These are phyloP conservation scores for Cinnamomum micranthum DNA, from an alignment of 164 flowering plant genomes.

Conservation along the genomic window DNA sequence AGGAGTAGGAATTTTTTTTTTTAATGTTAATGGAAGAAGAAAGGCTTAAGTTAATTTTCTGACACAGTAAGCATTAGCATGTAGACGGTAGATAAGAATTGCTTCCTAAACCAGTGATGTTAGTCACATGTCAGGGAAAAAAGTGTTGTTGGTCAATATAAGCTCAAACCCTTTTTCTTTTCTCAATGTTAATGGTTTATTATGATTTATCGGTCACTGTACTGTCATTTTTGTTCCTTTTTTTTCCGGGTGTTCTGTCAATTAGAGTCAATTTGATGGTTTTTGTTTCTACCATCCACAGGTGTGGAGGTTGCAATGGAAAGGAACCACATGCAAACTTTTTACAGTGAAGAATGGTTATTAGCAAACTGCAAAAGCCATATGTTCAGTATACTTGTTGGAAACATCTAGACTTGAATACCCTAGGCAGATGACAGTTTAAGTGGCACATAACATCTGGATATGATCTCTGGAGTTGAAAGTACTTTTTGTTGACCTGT, in stretches of 20 bases:
- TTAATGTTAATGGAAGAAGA: not conserved
- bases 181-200: not conserved
- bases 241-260: conserved; percentile 7
- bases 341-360: conserved; percentile 36
- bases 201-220: not conserved
- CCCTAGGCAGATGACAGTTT: conserved; percentile 16
- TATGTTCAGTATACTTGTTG: conserved; percentile 8
- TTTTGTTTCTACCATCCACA: conserved; percentile 33
- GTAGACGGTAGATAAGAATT: not conserved
- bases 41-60: not conserved
- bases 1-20: too few species aligned
- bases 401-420: conserved; percentile 7
- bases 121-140: not conserved
- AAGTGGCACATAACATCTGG: conserved; percentile 13
- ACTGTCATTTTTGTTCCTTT: not conserved
- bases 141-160: not conserved
- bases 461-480: conserved; percentile 12
- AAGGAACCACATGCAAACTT: conserved; percentile 30
- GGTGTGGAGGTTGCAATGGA: conserved; percentile 40
- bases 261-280: conserved; percentile 43
- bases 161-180: not conserved
- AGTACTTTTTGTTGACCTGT: conserved; percentile 11
- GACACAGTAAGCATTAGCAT: not conserved
- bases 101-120: not conserved
- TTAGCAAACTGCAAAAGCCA: conserved; percentile 21